phyloP scores from a whole-genome alignment of 2,329 filamentous ascomycete genomes.

The Thielaviopsis musarum region DNA sequence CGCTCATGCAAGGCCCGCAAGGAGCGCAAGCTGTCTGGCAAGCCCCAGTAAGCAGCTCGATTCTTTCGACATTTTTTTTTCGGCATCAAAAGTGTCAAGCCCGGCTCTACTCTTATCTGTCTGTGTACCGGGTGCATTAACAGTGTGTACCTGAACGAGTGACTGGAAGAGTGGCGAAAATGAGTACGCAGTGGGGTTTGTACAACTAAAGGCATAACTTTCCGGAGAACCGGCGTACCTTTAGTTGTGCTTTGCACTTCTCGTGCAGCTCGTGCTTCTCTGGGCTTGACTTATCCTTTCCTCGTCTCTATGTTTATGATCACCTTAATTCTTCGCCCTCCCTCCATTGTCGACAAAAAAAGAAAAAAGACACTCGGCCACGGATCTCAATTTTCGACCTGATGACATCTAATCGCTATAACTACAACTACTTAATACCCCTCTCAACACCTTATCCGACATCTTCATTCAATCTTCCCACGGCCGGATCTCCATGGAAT shows the following conservation, averaged over 20 bases:
- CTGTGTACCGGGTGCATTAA: too few species aligned
- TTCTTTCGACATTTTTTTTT: not conserved
- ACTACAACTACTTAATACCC: not conserved
- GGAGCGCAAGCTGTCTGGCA: constrained; percentile 17
- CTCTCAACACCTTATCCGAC: not conserved
- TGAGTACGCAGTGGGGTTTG: too few species aligned
- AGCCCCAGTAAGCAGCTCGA: constrained; percentile 5
- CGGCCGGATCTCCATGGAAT: not conserved
- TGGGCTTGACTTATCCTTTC: too few species aligned
- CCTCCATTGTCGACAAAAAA: not conserved
- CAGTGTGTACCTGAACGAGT: too few species aligned
- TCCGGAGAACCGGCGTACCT: too few species aligned
- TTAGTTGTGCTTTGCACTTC: too few species aligned
- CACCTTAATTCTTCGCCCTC: too few species aligned
- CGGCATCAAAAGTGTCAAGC: not conserved
- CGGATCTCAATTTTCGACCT: not conserved
- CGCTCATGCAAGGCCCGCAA: constrained; percentile 20
- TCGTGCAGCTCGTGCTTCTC: too few species aligned
- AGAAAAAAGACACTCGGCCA: not conserved
- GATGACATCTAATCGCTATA: not conserved
- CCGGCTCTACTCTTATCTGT: not conserved
- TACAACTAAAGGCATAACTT: too few species aligned
- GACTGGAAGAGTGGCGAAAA: too few species aligned
- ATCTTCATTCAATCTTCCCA: not conserved
- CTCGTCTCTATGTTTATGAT: too few species aligned